Base-by-base conservation (phyloP, 352 stramenopile genomes). In the Phytophthora rubi region DNA sequence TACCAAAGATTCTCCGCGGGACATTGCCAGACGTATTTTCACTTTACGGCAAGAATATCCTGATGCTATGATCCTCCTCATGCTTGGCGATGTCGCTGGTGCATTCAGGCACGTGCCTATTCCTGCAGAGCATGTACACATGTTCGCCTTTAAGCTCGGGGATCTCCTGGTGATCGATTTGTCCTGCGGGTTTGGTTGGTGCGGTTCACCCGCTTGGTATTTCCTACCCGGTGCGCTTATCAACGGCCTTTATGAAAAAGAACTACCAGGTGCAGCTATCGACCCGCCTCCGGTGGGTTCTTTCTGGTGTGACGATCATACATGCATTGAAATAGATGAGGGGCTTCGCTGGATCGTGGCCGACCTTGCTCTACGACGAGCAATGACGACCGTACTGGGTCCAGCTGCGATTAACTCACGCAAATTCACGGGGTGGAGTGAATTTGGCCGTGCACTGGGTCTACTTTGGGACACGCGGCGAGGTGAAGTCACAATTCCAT, bases 121-220 rank as follows among this genome's bases (percentile, higher is more conserved):
- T 1, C 26, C 51, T 49, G 57, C 15, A 5, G 21, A 63, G 23
- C 35, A 37, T n/a, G 37, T 35, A 4, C 26, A 63, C 45, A 63
- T 55, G 57, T 63, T 63, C 18, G 57, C 57, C 21, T 63, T 63
- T 44, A 15, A 32, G n/a, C 5, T 63, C 21, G 57, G 28, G 44
- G 32, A 6, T 37, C 10, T 10, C 10, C 32, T 37, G 7, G 32
- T 37, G 32, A 37, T 37, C 32, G 32, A 37, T 10, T 10, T 37
- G 1, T 7, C 32, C 7, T 37, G 32, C 32, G 32, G 32, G 7
- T 37, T 37, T 10, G 32, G 32, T 10, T 37, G 32, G 32, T 37
- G 32, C 32, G 32, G 32, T 10, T 37, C 32, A 10, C 32, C 32
- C 32, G 32, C 32, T 12, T 7, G 7, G 6, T 37, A 37, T 10